These are phyloP conservation scores for Tetrahymena elliotti DNA, from an alignment of 73 alveolate species.

Conservation along the genomic window DNA sequence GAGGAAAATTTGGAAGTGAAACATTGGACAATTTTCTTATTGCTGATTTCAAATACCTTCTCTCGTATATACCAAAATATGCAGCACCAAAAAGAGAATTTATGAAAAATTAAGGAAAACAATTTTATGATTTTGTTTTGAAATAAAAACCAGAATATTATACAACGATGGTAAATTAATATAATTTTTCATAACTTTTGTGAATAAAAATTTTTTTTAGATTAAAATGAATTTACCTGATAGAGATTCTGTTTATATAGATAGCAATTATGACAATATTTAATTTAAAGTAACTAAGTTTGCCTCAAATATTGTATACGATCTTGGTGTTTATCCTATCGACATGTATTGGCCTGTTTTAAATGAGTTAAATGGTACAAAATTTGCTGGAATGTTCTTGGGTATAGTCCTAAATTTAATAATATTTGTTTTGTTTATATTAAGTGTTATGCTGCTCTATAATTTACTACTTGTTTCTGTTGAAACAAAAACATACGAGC, in stretches of 20 bases:
- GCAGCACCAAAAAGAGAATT: background rate
- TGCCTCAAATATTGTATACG: constrained; percentile 48
- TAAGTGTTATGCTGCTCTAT: constrained; percentile 68
- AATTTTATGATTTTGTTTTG: background rate
- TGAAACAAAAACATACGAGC: constrained; percentile 74
- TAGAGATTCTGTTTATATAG: constrained; percentile 30
- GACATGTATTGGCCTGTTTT: constrained; percentile 48
- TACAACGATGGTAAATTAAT: background rate
- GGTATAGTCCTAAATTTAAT: constrained; percentile 70
- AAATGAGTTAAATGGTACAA: constrained; percentile 33
- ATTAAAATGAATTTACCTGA: background rate
- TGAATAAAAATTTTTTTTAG: background rate
- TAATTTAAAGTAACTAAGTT: constrained; percentile 30
- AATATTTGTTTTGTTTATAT: constrained; percentile 53
- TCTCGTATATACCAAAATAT: background rate
- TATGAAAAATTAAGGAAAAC: background rate
- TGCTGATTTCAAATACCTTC: background rate
- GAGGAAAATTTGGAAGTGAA: background rate
- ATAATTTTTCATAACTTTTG: background rate
- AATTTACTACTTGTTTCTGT: constrained; percentile 69
- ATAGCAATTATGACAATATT: constrained; percentile 52
- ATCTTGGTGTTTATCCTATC: constrained; percentile 65
- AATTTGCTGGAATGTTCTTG: constrained; percentile 56
- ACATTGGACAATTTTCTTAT: background rate
- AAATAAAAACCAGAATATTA: background rate